These are phyloP conservation scores for Ganoderma resinaceum DNA, from an alignment of 1,284 basidiomycete genomes.

Conservation along the genomic window DNA sequence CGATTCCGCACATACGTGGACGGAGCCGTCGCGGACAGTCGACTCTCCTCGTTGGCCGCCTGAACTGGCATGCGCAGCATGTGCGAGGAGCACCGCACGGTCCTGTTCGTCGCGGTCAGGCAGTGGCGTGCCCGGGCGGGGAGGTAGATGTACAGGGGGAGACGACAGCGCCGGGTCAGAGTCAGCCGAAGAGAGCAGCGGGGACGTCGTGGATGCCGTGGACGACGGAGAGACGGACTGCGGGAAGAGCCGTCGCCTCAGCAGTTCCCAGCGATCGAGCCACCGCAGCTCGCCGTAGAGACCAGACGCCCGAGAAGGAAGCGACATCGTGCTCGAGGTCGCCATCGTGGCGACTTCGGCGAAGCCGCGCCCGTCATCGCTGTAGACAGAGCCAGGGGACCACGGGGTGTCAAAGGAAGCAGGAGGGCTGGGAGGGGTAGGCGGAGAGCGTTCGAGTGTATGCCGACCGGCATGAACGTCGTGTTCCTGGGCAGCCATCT, in stretches of 20 bases:
- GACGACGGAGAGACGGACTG: neutral
- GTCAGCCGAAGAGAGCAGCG: neutral
- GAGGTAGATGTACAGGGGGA: neutral
- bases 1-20: neutral
- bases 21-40: neutral
- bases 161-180: neutral
- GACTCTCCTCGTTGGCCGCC: neutral
- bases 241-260: conserved; percentile 1
- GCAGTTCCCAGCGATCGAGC: conserved; percentile 5
- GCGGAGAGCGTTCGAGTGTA: neutral
- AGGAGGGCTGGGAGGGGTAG: conserved; percentile 3
- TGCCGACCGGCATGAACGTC: conserved; percentile 2
- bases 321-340: neutral
- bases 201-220: neutral
- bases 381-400: conserved; percentile 17
- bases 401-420: conserved; percentile 9
- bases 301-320: neutral
- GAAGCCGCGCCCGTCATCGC: conserved; percentile 5
- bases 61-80: neutral
- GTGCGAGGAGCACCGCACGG: neutral
- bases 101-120: conserved; percentile 3
- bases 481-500: conserved; percentile 48
- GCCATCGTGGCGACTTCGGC: neutral
- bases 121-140: conserved; percentile 8
- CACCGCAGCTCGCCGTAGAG: neutral